Evolutionary conservation across 805 yeast genomes (phyloP), one percentile per base, ranked within the genome.

Genomic region (Saccharomyces kudriavzevii): DNA sequence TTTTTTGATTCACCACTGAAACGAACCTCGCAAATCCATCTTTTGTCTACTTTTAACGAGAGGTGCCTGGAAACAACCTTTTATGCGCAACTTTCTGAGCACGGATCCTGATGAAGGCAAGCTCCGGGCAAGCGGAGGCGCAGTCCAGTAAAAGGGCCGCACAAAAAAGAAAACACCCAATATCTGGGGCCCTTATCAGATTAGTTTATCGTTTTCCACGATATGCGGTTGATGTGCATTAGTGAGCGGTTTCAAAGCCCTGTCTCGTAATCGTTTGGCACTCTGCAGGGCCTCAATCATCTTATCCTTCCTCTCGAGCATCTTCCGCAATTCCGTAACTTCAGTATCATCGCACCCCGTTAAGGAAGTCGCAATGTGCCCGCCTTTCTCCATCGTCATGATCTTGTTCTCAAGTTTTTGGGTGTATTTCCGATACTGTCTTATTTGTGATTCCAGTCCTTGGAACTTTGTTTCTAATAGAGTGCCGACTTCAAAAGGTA

Each of bases 241-340:
- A 30, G 51, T 52, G 17, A 55, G 47, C 6, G 65, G 65, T 45
- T 58, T 50, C 31, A 65, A 53, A 11, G 63, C 67, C 28, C 68
- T 58, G 24, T 70, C 81, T 31, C 91, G 76, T 31, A 85, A 76
- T 60, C 83, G 77, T 35, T 81, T 77, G 2, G 88, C 80, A 48
- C 85, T 81, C 35, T 84, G 81, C 53, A 89, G 71, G 1, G 92
- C 89, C 55, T 79, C 81, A 54, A 90, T 87, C 58, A 90, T 84
- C 48, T 83, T 82, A 60, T 89, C 96, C 67, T 89, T 90, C 57
- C 86, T 87, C 48, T 78, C 77, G 40, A 87, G 62, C 47, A 79
- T 75, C 49, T 81, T 84, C 60, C 78, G 77, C 58, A 91, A 72
- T 50, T 83, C 89, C 48, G 70, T 60, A 13, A 90, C 80, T 61